Evolutionary conservation across 352 stramenopile genomes (phyloP), one percentile per base, ranked within the genome.

Genomic region (Phytophthora megakarya): DNA sequence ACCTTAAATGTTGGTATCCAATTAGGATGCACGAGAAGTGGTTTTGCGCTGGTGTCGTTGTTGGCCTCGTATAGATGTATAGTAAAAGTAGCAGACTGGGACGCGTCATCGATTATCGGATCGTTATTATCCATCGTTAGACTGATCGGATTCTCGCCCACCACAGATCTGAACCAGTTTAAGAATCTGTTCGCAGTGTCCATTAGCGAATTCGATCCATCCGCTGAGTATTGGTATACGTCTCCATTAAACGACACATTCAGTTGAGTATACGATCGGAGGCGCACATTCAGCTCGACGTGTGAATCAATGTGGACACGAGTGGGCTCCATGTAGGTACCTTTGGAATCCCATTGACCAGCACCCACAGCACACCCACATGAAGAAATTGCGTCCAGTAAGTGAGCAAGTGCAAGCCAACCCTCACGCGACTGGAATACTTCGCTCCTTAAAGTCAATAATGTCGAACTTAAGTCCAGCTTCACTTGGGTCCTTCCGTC

Each of bases 1-100:
- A 67, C 25, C 3, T 19, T 10, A 12, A 66, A 66, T 7, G 28
- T 67, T 6, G 63, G 63, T 1, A 67, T 71, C 55, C 63, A 71
- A 8, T 15, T 61, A 8, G 63, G 63, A 21, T 67, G 66, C 15
- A 71, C 48, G 7, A 61, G 42, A 45, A 35, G 39, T 6, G 26
- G 19, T 3, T 5, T 46, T 18, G 11, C n/a, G 23, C 42, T 60
- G 3, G 37, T 28, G 5, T 59, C 22, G 26, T 71, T 49, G 15
- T 43, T 35, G 16, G 43, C 1, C 21, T 21, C 35, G n/a, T 50
- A 42, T 22, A 71, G 5, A 0, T 44, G 23, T 15, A 71, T 35
- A 5, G 13, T 35, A 6, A 71, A 9, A 4, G 15, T 48, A n/a
- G 28, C 40, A 9, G 28, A 51, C 15, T 38, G 13, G 16, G 56